Percentiles rank a stretch among this genome's conserved stretches.
Conservation (phyloP, 2,329 filamentous ascomycete species). For the Parastagonospora avenae region DNA sequence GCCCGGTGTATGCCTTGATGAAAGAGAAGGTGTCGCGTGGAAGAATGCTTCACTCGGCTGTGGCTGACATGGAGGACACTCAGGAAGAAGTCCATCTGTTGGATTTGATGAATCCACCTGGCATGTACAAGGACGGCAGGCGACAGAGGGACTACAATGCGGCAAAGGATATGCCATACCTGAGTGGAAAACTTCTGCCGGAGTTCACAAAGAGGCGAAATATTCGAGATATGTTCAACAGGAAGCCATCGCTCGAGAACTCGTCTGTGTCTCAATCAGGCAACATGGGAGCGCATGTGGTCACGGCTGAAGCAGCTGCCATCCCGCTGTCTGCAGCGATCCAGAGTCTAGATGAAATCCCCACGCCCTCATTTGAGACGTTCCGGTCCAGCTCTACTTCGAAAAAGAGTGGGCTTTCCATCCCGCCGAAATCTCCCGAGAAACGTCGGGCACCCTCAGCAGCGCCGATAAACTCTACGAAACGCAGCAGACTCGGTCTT, state of each 20-base stretch:
- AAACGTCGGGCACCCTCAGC: constrained; percentile 36
- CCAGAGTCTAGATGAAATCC: constrained; percentile 15
- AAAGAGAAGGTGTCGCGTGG: constrained; percentile 63
- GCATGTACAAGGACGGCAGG: constrained; percentile 70
- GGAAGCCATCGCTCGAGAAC: constrained; percentile 22
- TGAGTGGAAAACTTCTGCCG: constrained; percentile 82
- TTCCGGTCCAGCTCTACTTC: constrained; percentile 7
- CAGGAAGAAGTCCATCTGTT: constrained; percentile 60
- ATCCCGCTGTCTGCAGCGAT: neutral
- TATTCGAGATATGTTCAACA: constrained; percentile 91
- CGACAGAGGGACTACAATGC: constrained; percentile 68
- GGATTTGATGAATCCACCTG: constrained; percentile 79
- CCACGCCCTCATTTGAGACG: constrained; percentile 1
- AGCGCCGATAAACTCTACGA: constrained; percentile 40
- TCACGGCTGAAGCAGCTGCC: constrained; percentile 2
- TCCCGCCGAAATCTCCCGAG: constrained; percentile 31
- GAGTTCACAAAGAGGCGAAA: constrained; percentile 84
- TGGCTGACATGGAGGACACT: constrained; percentile 25
- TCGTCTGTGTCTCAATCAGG: neutral
- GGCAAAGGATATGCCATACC: constrained; percentile 68
- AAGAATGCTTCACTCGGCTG: constrained; percentile 4
- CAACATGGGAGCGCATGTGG: neutral
- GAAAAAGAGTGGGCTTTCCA: constrained; percentile 7
- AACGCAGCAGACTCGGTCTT: constrained; percentile 57
- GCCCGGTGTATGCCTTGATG: constrained; percentile 82